Evolutionary conservation across 495 filamentous ascomycete genomes (phyloP).

Genomic region (Apodospora peruviana): DNA sequence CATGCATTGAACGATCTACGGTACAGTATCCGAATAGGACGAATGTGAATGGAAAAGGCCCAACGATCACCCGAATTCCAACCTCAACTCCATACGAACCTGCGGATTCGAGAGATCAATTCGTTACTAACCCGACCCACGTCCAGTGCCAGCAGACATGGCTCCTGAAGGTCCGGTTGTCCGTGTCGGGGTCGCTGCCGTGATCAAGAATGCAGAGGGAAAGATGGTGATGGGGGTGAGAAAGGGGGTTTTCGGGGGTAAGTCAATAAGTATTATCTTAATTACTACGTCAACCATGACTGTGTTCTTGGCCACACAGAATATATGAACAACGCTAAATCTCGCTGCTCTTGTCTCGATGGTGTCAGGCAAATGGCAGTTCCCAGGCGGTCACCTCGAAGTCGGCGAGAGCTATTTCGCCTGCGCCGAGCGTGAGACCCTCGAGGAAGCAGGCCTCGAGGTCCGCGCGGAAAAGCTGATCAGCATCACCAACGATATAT

Average conservation of each 20-base stretch:
- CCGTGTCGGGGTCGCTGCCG: constrained; percentile 35
- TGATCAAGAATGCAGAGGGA: constrained; percentile 28
- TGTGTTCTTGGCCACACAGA: neutral
- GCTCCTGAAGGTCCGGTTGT: constrained; percentile 11
- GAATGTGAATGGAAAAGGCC: too few species aligned
- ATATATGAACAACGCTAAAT: neutral
- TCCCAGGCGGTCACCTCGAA: constrained; percentile 68
- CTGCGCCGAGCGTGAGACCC: constrained; percentile 58
- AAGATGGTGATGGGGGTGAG: constrained; percentile 35
- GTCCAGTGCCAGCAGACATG: constrained; percentile 5
- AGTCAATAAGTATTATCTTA: constrained; percentile 4
- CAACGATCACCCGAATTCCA: too few species aligned
- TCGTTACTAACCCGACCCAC: neutral
- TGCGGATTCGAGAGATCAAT: too few species aligned
- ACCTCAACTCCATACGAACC: too few species aligned
- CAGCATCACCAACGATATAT: constrained; percentile 56
- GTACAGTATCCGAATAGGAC: too few species aligned
- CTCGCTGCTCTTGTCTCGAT: too few species aligned
- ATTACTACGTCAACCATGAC: neutral
- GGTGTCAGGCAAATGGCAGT: constrained; percentile 46
- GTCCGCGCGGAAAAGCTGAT: constrained; percentile 43
- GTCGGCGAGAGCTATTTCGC: constrained; percentile 51
- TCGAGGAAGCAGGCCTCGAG: constrained; percentile 61
- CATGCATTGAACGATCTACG: too few species aligned
- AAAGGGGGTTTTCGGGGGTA: constrained; percentile 37